These are phyloP conservation scores for Nicotiana obtusifolia DNA, from an alignment of 257 asterid genomes.

Conservation along the genomic window DNA sequence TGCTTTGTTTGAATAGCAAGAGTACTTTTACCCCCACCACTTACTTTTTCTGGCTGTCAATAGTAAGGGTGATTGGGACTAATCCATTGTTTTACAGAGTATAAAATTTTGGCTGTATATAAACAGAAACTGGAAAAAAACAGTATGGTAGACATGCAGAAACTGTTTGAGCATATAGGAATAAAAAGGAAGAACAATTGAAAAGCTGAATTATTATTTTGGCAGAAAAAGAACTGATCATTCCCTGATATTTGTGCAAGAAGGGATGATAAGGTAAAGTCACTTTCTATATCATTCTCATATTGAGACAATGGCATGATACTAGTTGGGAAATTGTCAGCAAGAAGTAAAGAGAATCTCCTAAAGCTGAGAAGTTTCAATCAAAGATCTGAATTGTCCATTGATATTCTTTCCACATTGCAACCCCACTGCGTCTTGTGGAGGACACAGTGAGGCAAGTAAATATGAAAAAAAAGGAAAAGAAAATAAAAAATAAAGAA, in stretches of 20 bases:
- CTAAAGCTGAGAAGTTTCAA: constrained; percentile 10
- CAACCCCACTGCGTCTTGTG: not conserved
- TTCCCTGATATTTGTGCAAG: constrained; percentile 24
- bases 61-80: not conserved
- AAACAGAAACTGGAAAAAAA: constrained; percentile 3
- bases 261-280: constrained; percentile 19
- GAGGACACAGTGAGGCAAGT: not conserved
- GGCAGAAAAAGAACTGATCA: constrained; percentile 10
- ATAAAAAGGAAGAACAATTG: constrained; percentile 6
- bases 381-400: not conserved
- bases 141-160: constrained; percentile 13
- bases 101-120: constrained; percentile 21
- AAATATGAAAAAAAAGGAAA: not conserved
- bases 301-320: constrained; percentile 27
- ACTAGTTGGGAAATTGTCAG: constrained; percentile 15
- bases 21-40: not conserved
- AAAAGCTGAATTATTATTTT: not conserved
- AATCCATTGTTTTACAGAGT: constrained; percentile 13
- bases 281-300: constrained; percentile 30
- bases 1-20: not conserved
- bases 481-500: not conserved
- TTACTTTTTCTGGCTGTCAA: not conserved
- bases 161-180: constrained; percentile 11
- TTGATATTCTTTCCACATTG: not conserved
- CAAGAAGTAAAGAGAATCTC: constrained; percentile 9